Base-by-base conservation (phyloP, 805 yeast species). In the Brettanomyces anomalus region DNA sequence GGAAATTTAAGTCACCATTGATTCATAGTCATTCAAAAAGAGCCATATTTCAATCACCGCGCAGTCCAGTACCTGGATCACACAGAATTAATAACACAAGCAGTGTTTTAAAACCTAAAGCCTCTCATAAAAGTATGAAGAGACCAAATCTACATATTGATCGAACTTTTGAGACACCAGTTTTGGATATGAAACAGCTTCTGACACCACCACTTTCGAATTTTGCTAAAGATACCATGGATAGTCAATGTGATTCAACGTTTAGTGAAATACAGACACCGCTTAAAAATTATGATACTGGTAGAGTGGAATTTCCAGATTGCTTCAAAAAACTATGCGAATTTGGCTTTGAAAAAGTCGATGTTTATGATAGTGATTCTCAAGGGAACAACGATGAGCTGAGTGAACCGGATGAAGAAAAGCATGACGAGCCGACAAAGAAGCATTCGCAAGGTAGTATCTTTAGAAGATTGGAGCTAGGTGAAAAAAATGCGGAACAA, bases 381-480 rank as follows among this genome's bases (percentile, higher is more conserved):
- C 41, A 39, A 24, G 41, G 24, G 31, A 36, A 39, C 36, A 36
- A 39, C 36, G 41, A 39, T 19, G 41, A 39, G 8, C 20, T 39
- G 41, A 39, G 41, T 15, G 41, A 39, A 31, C 21, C 33, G 18
- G 40, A 38, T 11, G 40, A 18, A 20, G 30, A 20, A 13, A 13
- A 16, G 16, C 16, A 38, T 31, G 36, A 32, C 3, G 36, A 31
- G 4, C 8, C 15, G 8, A 16, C 5, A 14, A 31, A 13, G 18
- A 17, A 5, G 10, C 32, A 19, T 30, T 11, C 24, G 14, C 36
- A 31, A 20, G 31, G 19, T 35, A 26, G 20, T 15, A 11, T 39
- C 7, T 39, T 39, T 31, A 21, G 19, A 8, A 30, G 19, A 17
- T 21, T 39, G 31, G 41, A 39, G 21, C 10, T 39, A 14, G 33